Evolutionary conservation across 345 rosid species (phyloP), one percentile per base, ranked within the genome.

Genomic region (Melaleuca quinquenervia): DNA sequence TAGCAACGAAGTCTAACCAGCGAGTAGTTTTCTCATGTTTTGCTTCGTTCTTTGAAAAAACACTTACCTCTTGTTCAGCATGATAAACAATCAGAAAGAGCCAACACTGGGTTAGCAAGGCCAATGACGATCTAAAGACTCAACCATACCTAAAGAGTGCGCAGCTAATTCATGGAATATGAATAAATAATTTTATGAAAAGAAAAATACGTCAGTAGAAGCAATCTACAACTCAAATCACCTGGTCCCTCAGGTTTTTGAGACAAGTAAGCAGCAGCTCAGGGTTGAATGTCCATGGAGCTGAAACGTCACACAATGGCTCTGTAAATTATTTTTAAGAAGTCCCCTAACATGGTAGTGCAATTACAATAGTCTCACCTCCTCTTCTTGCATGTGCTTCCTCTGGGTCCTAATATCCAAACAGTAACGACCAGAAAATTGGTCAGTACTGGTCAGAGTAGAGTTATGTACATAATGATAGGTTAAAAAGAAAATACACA

Each of bases 361-460:
- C 74, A 82, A 27, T 2, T 32, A 50, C 84, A 85, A 88, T 85
- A 84, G 86, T 56, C 95, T 90, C 90, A 96, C 98, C 98, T 93
- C 99, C 99, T 89, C 99, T 93, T 92, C 99, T 95, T 52, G 98
- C 98, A 92, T 95, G 98, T 27, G 98, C 99, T 93, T 95, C 98
- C 89, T 93, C 90, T 13, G 99, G 98, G 91, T 96, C 88, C 99
- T 97, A 86, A 56, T 52, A 27, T 51, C 44, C 60, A 51, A 18
- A 54, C 8, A 89, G 86, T 58, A 76, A 80, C 48, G 49, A 32
- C 83, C 29, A 82, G 51, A 82, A 83, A 24, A 58, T 70, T 70
- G 78, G 48, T 70, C 56, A 82, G 56, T 22, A 32, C 60, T 20
- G 75, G 51, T 90, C 82, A 85, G 84, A 41, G 84, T 45, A 51